These are phyloP conservation scores for Alternaria incomplexa DNA, from an alignment of 2,329 filamentous ascomycete genomes.

Conservation along the genomic window DNA sequence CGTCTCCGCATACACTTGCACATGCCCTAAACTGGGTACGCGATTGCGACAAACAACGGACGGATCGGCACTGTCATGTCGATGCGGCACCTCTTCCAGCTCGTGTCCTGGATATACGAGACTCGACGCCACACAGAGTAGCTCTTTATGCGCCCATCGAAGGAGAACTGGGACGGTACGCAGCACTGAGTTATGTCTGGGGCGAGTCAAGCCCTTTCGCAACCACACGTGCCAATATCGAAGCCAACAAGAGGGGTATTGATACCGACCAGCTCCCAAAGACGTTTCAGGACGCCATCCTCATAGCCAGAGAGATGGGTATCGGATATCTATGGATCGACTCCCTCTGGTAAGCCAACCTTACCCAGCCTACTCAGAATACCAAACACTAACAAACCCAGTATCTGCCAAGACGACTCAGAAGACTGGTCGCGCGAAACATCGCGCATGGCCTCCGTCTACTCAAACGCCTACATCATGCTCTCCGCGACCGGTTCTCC, in stretches of 20 bases:
- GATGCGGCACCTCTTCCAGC: neutral
- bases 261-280: neutral
- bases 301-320: neutral
- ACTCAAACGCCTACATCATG: conserved; percentile 3
- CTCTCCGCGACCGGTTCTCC: conserved; percentile 2
- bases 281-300: neutral
- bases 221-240: neutral
- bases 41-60: neutral
- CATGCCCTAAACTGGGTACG: neutral
- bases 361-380: too few relatives aligned
- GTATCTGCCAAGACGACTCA: neutral
- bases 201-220: neutral
- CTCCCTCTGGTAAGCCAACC: neutral
- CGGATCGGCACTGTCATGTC: neutral
- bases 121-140: neutral
- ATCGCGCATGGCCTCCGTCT: neutral
- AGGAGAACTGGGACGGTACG: neutral
- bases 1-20: neutral
- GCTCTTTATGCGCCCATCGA: neutral
- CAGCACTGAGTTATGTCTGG: neutral
- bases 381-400: neutral
- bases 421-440: neutral
- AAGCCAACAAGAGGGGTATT: neutral
- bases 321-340: neutral
- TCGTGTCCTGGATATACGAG: neutral